These are phyloP conservation scores for Pythium monospermum DNA, from an alignment of 352 stramenopile species.

Conservation along the genomic window DNA sequence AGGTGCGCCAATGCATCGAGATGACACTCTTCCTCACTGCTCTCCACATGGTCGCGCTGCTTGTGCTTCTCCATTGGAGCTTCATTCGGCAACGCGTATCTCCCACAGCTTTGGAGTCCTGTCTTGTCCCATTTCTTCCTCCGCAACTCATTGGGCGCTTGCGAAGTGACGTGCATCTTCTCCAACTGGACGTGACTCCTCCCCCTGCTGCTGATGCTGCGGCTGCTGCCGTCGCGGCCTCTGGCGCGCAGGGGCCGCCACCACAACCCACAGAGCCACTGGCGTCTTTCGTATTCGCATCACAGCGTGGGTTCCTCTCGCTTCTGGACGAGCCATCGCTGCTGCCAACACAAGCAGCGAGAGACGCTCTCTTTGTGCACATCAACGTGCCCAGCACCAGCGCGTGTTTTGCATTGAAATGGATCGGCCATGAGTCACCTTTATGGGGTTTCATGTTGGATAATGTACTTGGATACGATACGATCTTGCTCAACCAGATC, in stretches of 20 bases:
- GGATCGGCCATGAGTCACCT: conserved; percentile 26
- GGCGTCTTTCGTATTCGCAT: conserved; percentile 59
- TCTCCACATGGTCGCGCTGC: conserved; percentile 45
- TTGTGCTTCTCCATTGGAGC: conserved; percentile 46
- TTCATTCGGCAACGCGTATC: conserved; percentile 32
- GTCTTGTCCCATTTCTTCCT: conserved; percentile 29
- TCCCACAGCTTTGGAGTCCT: conserved; percentile 12
- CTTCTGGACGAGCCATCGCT: conserved; percentile 34
- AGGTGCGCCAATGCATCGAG: conserved; percentile 41
- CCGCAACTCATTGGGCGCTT: conserved; percentile 1
- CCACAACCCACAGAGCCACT: not conserved
- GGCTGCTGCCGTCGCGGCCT: too few relatives aligned
- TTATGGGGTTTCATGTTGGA: conserved; percentile 46
- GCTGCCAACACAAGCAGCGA: conserved; percentile 9
- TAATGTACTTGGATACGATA: conserved; percentile 80
- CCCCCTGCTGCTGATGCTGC: not conserved
- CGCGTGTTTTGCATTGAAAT: conserved; percentile 46
- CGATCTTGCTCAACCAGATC: conserved; percentile 91
- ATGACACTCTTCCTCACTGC: conserved; percentile 51
- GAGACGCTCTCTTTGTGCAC: conserved; percentile 14
- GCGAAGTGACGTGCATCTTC: conserved; percentile 6
- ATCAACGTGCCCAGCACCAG: conserved; percentile 33
- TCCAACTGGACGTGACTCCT: conserved; percentile 10
- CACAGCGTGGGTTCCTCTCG: conserved; percentile 63
- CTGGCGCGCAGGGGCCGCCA: not conserved